These are phyloP conservation scores for Cercospora sojina DNA, from an alignment of 2,329 filamentous ascomycete genomes.

Conservation along the genomic window DNA sequence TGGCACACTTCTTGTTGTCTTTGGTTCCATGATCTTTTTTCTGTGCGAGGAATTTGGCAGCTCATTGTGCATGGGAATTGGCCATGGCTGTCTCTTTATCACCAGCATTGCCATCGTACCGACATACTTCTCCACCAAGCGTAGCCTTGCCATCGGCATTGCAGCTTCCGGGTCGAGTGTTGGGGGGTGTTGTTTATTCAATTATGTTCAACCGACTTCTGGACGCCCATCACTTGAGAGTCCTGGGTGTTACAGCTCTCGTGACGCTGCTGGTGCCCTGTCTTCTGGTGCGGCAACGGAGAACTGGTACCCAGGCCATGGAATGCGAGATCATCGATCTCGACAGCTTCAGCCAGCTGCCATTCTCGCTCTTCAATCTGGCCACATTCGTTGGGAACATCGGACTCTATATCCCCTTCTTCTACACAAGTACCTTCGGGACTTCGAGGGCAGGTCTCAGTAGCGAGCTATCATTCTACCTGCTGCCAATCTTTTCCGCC, in stretches of 20 bases:
- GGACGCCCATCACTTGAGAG: slow-evolving; percentile 50
- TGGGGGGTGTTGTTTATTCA: slow-evolving; percentile 56
- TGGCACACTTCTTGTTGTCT: slow-evolving; percentile 44
- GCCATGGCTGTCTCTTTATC: slow-evolving; percentile 58
- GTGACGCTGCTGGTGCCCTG: slow-evolving; percentile 41
- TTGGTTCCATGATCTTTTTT: slow-evolving; percentile 53
- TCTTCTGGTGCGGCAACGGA: neutral
- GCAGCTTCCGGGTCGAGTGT: slow-evolving; percentile 58
- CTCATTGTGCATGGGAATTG: slow-evolving; percentile 46
- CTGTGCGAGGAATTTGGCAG: slow-evolving; percentile 51
- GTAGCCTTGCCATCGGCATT: slow-evolving; percentile 58
- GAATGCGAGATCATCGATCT: slow-evolving; percentile 22
- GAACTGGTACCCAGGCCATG: neutral
- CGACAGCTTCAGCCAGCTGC: slow-evolving; percentile 38
- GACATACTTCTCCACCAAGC: slow-evolving; percentile 60
- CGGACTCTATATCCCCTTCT: slow-evolving; percentile 49
- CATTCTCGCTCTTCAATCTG: slow-evolving; percentile 41
- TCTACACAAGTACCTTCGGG: slow-evolving; percentile 59
- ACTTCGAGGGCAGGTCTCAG: neutral
- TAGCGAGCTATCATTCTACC: slow-evolving; percentile 59
- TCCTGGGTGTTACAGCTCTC: slow-evolving; percentile 51
- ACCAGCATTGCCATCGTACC: slow-evolving; percentile 62
- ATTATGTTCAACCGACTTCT: slow-evolving; percentile 51
- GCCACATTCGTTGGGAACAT: slow-evolving; percentile 45
- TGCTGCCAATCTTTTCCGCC: slow-evolving; percentile 66